Base-by-base conservation (phyloP, 2,329 filamentous ascomycete species). In the Fusarium musae region DNA sequence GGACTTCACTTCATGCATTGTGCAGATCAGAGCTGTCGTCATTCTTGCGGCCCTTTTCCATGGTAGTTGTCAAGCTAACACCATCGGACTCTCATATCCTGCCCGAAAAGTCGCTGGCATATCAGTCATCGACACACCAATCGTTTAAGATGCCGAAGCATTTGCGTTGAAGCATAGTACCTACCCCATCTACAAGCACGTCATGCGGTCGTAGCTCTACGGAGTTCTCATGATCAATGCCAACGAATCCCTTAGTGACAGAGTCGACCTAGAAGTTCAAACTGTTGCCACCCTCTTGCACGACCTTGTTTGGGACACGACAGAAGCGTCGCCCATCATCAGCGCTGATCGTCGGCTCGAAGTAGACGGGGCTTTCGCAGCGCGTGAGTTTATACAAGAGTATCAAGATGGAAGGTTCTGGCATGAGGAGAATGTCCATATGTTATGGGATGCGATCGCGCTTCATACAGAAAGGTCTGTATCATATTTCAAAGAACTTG, bases 121-220 rank as follows among this genome's bases (percentile, higher is more conserved):
- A 11, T 16, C 44, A 3, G 57, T 69, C 2, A 9, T 74, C 11
- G 62, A 74, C 10, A 71, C 49, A 1, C 53, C 60, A 5, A 40
- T 74, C 2, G 54, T 74, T 10, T 47, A 57, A 7, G 67, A 28
- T 3, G 70, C 67, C 2, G 28, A 66, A 17, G 32, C 15, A 4
- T 52, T 59, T 8, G 67, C 60, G 9, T 6, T 32, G 6, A 3
- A 69, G 10, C 54, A 74, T 16, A 65, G 67, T 30, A 59, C 28
- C 1, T 36, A 66, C 12, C 58, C 54, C 13, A 34, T 60, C 4
- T 74, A 74, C n/a, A 74, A 72, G 16, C 70, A 74, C 36, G 39
- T 74, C 2, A 61, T 74, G 50, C 42, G 63, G 4, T 50, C 44
- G 1, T 74, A 63, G 72, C 60, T 74, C 1, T 74, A 59, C 28